Evolutionary conservation across 2,329 filamentous ascomycete genomes (phyloP).

Genomic region (Pestalotiopsis sp.): DNA sequence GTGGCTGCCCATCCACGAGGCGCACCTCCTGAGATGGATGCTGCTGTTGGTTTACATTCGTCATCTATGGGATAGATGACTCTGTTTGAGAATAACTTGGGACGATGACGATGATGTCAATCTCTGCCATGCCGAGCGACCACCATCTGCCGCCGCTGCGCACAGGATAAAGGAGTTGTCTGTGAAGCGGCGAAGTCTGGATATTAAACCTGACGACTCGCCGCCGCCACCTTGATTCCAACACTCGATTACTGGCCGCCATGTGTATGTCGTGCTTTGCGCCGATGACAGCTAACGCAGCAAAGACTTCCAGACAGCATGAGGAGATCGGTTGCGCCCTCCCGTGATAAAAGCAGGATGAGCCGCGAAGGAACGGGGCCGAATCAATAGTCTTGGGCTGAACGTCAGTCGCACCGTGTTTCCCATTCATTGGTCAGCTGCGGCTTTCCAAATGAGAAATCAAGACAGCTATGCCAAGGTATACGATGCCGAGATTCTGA

Average conservation of each 20-base stretch:
- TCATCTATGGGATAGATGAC: too few relatives aligned
- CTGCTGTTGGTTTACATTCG: too few relatives aligned
- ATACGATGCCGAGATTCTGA: not conserved
- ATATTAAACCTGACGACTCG: not conserved
- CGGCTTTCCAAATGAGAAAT: not conserved
- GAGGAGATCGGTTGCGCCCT: not conserved
- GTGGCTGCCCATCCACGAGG: too few relatives aligned
- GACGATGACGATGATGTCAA: too few relatives aligned
- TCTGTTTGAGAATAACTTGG: too few relatives aligned
- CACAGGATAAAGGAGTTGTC: not conserved
- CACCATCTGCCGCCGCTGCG: not conserved
- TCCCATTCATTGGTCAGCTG: slow-evolving; percentile 8
- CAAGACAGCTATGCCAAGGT: not conserved
- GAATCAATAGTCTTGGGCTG: not conserved
- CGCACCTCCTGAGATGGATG: too few relatives aligned
- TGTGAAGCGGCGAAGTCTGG: not conserved
- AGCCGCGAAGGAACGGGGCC: not conserved
- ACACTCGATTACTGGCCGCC: not conserved
- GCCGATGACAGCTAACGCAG: not conserved
- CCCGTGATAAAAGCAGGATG: not conserved
- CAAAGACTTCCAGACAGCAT: not conserved
- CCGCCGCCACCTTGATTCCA: not conserved
- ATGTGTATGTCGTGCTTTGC: not conserved
- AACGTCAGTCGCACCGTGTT: not conserved
- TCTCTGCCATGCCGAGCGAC: too few relatives aligned